Percentiles rank a stretch among this genome's conserved stretches.
Conservation (phyloP, 1,139 yeast species). For the Diutina rugosa region DNA sequence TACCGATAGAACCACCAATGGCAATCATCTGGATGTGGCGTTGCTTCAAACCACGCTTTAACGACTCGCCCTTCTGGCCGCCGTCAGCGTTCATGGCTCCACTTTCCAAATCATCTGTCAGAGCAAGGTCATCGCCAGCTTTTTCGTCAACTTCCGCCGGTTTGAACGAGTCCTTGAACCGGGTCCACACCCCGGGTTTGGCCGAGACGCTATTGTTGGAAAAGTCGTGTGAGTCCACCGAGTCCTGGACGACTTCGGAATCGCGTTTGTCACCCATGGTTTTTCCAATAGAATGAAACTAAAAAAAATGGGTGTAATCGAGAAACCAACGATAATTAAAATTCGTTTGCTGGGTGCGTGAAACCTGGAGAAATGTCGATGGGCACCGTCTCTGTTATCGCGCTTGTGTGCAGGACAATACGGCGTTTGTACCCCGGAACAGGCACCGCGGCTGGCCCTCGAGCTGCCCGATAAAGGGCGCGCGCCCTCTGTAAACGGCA, state of each 20-base stretch:
- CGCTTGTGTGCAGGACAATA: neutral
- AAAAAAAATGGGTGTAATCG: neutral
- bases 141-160: neutral
- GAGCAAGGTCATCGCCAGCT: neutral
- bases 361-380: neutral
- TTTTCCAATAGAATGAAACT: neutral
- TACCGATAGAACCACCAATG: constrained; percentile 38
- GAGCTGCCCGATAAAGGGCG: neutral
- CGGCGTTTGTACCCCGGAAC: neutral
- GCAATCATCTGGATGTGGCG: constrained; percentile 38
- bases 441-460: neutral
- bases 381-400: neutral
- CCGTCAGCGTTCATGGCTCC: neutral
- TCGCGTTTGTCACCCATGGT: neutral
- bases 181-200: neutral
- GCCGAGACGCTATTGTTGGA: neutral
- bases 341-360: neutral
- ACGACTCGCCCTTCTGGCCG: neutral
- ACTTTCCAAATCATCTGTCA: neutral
- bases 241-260: neutral
- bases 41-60: constrained; percentile 5
- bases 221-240: neutral
- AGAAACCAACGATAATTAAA: neutral
- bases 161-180: neutral
- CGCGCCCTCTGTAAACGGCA: too few relatives aligned